phyloP scores from a whole-genome alignment of 257 asterid species.

The Petrea volubilis region DNA sequence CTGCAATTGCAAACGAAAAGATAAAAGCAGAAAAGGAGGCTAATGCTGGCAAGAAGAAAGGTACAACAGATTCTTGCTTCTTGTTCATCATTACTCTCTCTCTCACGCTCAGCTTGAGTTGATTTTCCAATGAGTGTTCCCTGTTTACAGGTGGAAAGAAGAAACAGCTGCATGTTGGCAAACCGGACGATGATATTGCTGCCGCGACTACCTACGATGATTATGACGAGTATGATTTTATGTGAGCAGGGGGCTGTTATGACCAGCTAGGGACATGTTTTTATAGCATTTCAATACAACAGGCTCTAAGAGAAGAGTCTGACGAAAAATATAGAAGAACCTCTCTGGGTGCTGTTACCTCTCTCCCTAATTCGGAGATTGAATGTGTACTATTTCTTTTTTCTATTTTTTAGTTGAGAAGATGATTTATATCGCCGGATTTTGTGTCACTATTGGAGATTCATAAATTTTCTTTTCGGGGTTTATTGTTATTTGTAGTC shows the following conservation, averaged over 20 bases:
- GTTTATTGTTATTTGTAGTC: neutral
- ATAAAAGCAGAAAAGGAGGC: constrained; percentile 95
- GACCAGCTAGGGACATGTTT: constrained; percentile 19
- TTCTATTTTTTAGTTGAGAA: constrained; percentile 31
- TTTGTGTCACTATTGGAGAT: neutral
- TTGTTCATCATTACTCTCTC: too few species aligned
- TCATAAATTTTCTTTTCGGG: neutral
- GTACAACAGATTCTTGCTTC: constrained; percentile 39
- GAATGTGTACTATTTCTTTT: constrained; percentile 33
- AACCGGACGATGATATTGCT: constrained; percentile 64
- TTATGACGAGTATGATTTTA: constrained; percentile 80
- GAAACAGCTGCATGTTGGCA: constrained; percentile 73
- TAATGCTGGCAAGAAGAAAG: constrained; percentile 86
- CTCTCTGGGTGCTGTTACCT: constrained; percentile 31
- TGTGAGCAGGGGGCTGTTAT: constrained; percentile 45
- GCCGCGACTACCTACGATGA: constrained; percentile 52
- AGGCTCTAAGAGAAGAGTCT: constrained; percentile 15
- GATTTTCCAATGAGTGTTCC: too few species aligned
- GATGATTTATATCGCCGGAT: constrained; percentile 13
- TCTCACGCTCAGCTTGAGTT: too few species aligned
- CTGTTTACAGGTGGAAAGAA: constrained; percentile 74
- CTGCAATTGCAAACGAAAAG: constrained; percentile 97
- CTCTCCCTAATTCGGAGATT: constrained; percentile 44
- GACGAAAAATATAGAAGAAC: constrained; percentile 34
- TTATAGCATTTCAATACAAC: constrained; percentile 8